These are phyloP conservation scores for Urochloa ruziziensis DNA, from an alignment of 176 grass and related monocot genomes.

Conservation along the genomic window DNA sequence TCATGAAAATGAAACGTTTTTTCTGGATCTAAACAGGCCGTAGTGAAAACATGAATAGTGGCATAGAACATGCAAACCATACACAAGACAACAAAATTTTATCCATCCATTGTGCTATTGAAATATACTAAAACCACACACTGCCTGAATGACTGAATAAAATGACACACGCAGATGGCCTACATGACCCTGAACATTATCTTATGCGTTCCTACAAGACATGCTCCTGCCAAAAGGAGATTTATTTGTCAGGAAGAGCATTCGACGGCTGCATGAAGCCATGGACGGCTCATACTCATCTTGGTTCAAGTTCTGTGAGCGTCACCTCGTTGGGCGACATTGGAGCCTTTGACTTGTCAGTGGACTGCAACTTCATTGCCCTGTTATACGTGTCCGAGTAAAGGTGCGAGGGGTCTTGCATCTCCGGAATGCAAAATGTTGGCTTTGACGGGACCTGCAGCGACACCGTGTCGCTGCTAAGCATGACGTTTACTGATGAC, in stretches of 20 bases:
- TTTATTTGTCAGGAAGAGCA: not conserved
- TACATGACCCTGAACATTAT: no score
- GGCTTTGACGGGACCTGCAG: conserved; percentile 39
- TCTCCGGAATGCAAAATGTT: conserved; percentile 41
- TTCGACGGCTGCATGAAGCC: not conserved
- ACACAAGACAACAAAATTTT: no score
- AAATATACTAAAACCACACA: no score
- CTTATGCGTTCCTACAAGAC: no score
- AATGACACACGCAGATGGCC: no score
- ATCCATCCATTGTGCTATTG: no score
- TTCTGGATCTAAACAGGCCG: no score
- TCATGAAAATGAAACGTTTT: no score
- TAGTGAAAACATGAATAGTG: no score
- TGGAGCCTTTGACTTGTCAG: not conserved
- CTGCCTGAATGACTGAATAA: no score
- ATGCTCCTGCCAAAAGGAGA: no score
- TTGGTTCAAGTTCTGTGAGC: conserved; percentile 28
- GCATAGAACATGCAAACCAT: no score
- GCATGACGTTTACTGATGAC: conserved; percentile 56
- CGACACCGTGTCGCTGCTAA: conserved; percentile 40
- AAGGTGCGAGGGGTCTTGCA: not conserved
- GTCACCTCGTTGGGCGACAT: conserved; percentile 16
- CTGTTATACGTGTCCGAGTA: not conserved
- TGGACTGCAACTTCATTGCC: not conserved
- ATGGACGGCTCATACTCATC: not conserved